phyloP scores from a whole-genome alignment of 2,329 filamentous ascomycete species.

The Botrytis porri region DNA sequence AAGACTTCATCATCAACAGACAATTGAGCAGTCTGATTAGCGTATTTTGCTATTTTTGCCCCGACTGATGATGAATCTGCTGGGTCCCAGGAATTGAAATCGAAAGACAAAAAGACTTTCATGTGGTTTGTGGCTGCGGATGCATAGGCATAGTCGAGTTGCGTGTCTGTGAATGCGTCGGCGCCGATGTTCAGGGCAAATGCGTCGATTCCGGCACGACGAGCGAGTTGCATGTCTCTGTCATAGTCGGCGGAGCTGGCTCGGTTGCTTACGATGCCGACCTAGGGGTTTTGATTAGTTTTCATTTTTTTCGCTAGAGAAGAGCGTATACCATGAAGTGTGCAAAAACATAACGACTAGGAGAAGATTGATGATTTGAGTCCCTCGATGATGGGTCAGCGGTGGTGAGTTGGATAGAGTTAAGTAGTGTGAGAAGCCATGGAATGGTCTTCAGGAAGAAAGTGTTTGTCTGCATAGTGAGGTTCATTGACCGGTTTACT shows the following conservation, averaged over 20 bases:
- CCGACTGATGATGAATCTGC: slow-evolving; percentile 26
- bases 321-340: slow-evolving; percentile 26
- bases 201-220: slow-evolving; percentile 38
- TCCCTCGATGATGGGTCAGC: background rate
- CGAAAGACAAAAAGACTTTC: slow-evolving; percentile 39
- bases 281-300: slow-evolving; percentile 9
- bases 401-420: background rate
- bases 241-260: slow-evolving; percentile 24
- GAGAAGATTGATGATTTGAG: background rate
- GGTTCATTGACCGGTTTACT: background rate
- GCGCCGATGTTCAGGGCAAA: slow-evolving; percentile 39
- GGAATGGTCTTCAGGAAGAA: background rate
- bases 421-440: slow-evolving; percentile 1
- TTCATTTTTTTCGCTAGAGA: background rate
- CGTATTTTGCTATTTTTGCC: slow-evolving; percentile 33
- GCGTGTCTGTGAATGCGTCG: slow-evolving; percentile 34
- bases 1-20: slow-evolving; percentile 37
- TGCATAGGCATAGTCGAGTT: slow-evolving; percentile 35
- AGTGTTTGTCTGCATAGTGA: background rate
- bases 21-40: slow-evolving; percentile 38
- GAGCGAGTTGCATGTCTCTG: slow-evolving; percentile 28
- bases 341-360: slow-evolving; percentile 23
- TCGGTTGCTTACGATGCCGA: slow-evolving; percentile 27
- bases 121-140: slow-evolving; percentile 32
- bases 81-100: slow-evolving; percentile 29